phyloP scores from a whole-genome alignment of 768 basidiomycete species.

The Mycena olivaceomarginata region DNA sequence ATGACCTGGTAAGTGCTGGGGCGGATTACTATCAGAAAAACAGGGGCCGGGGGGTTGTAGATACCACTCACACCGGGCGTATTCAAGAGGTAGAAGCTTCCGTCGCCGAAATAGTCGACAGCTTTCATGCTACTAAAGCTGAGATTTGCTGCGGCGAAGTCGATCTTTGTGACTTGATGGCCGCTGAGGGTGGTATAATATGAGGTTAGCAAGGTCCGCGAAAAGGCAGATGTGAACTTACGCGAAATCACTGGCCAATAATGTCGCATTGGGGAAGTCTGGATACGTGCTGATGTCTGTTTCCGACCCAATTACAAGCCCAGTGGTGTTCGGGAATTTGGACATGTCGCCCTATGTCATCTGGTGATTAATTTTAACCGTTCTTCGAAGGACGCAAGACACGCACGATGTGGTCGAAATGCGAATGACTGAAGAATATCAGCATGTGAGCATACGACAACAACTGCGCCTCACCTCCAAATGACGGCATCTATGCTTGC shows the following conservation, averaged over 20 bases:
- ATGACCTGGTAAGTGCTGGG: constrained; percentile 37
- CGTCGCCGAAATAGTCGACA: constrained; percentile 22
- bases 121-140: constrained; percentile 32
- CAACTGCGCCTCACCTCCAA: constrained; percentile 18
- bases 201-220: too few species aligned
- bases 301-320: constrained; percentile 27
- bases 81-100: constrained; percentile 40
- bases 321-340: constrained; percentile 32
- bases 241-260: constrained; percentile 6
- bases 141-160: constrained; percentile 18
- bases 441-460: not conserved
- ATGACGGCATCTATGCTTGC: constrained; percentile 26
- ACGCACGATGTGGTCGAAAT: constrained; percentile 15
- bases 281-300: constrained; percentile 18
- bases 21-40: not conserved
- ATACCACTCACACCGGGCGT: constrained; percentile 35
- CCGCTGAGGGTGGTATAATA: not conserved
- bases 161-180: constrained; percentile 23
- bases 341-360: constrained; percentile 11
- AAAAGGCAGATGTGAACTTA: not conserved
- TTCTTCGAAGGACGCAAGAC: not conserved
- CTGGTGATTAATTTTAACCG: too few species aligned
- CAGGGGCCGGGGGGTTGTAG: too few species aligned
- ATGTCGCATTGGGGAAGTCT: constrained; percentile 16
- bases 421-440: not conserved